Base-by-base conservation (phyloP, 352 stramenopile genomes). In the Phytophthora pinifolia region DNA sequence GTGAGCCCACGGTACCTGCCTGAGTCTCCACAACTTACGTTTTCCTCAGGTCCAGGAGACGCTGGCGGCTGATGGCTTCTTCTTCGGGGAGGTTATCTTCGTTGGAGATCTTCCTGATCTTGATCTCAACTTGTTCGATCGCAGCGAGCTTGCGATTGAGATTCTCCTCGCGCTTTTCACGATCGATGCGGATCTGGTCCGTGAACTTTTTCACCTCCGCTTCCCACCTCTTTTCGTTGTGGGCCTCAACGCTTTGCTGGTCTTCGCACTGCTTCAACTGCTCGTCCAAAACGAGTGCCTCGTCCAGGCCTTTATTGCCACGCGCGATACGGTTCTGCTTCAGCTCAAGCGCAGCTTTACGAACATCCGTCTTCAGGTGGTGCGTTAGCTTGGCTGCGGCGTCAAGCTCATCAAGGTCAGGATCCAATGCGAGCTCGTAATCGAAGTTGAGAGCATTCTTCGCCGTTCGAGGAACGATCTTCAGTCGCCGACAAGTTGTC, bases 401-500 rank as follows among this genome's bases (percentile, higher is more conserved):
- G 15, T 76, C 59, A 8, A 86, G 71, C n/a, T 79, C 80, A 8
- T 83, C 77, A 10, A 79, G 70, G 31, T 79, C 61, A 9, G 72
- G 70, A 50, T 94, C 77, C 29, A 92, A 70, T 30, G 76, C 69
- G 17, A 96, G 84, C 27, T 68, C 65, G 37, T 87, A 94, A 63
- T 96, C 76, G 13, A 90, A 69, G 1, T 80, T 76, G 15, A 78
- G 56, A 20, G 82, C 74, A 64, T 97, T 89, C 41, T 96, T 94
- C 1, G 87, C 88, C 35, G 83, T 79, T 32, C 72, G 38, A 3
- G 91, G 92, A 49, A 98, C 48, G 18, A 98, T 72, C 55, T 96
- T 91, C 42, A 99, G 78, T 38, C 80, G 59, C 17, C 70, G 83
- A 14, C 86, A 85, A 27, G 75, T 83, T 32, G 66, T 50, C 36